Base-by-base conservation (phyloP, 805 yeast genomes). In the Candida khao-thaluensis region DNA sequence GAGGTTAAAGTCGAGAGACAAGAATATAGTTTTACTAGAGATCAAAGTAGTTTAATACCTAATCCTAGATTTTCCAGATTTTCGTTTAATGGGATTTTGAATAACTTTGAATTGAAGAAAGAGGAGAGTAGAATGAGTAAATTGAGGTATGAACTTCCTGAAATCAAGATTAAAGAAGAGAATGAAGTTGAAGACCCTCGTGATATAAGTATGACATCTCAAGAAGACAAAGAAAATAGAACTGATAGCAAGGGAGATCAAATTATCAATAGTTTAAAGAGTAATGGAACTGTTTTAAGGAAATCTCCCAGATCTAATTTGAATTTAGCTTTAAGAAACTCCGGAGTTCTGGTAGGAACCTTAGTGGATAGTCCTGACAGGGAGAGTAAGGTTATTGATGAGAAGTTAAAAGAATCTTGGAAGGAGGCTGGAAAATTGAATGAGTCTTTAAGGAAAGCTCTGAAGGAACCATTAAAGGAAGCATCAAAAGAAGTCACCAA, bases 51-150 rank as follows among this genome's bases (percentile, higher is more conserved):
- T 9, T 51, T 64, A 37, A 62, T 66, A 25, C 74, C 74, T 5
- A 69, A 69, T 37, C 73, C 73, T 8, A 50, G 68, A 24, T 69
- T 69, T 40, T 69, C 74, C 0, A 54, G 64, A 25, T 57, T 69
- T 37, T 67, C 74, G 0, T 65, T 69, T 49, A 66, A 66, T 35
- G 72, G 69, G 2, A 49, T 68, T 17, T 45, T 57, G 40, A 45
- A 51, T 37, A 44, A 46, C 17, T 41, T 47, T 23, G 45, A 45
- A 3, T 20, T 30, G 40, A 27, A 38, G 25, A 18, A 26, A 32
- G 27, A 22, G 11, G 32, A 29, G 15, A 29, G 32, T 17, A 29
- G 32, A 11, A 29, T 29, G 16, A 29, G 32, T 29, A 22, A 22
- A 21, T 31, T 21, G 14, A 22, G 23, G 17, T 16, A 21, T 21